A percentile compares a stretch with the other conserved stretches of the same genome.
Conservation (phyloP, 2,329 filamentous ascomycete genomes). For the Pseudogymnoascus sp. region DNA sequence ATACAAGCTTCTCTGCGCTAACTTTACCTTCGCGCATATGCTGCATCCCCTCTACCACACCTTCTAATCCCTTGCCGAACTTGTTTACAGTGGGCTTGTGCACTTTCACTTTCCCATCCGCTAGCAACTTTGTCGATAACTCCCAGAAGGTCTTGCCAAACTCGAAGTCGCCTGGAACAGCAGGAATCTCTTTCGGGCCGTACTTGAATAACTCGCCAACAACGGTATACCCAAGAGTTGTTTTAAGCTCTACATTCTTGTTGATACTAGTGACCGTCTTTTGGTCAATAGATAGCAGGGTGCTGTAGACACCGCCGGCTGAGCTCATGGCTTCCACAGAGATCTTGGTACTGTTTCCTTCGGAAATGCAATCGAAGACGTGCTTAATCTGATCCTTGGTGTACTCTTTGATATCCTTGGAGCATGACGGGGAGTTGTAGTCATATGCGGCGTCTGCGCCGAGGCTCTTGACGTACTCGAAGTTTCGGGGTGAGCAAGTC, state of each 20-base stretch:
- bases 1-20: slow-evolving; percentile 40
- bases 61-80: slow-evolving; percentile 27
- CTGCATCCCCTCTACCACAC: slow-evolving; percentile 24
- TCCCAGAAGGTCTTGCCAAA: slow-evolving; percentile 35
- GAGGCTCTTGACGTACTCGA: slow-evolving; percentile 37
- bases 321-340: slow-evolving; percentile 34
- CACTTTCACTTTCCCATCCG: slow-evolving; percentile 32
- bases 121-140: slow-evolving; percentile 29
- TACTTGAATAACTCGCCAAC: slow-evolving; percentile 32
- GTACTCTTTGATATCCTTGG: slow-evolving; percentile 38
- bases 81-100: slow-evolving; percentile 26
- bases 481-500: slow-evolving; percentile 41
- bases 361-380: slow-evolving; percentile 43
- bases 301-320: slow-evolving; percentile 32
- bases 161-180: slow-evolving; percentile 27
- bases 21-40: slow-evolving; percentile 26
- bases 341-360: slow-evolving; percentile 31
- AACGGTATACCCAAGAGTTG: slow-evolving; percentile 35
- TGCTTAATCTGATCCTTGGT: slow-evolving; percentile 37
- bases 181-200: slow-evolving; percentile 15
- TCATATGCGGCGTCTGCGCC: slow-evolving; percentile 44
- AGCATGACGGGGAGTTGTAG: slow-evolving; percentile 39
- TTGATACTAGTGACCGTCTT: background rate
- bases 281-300: slow-evolving; percentile 33
- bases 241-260: slow-evolving; percentile 24